These are phyloP conservation scores for Aspergillus fijiensis DNA, from an alignment of 2,329 filamentous ascomycete species.

Conservation along the genomic window DNA sequence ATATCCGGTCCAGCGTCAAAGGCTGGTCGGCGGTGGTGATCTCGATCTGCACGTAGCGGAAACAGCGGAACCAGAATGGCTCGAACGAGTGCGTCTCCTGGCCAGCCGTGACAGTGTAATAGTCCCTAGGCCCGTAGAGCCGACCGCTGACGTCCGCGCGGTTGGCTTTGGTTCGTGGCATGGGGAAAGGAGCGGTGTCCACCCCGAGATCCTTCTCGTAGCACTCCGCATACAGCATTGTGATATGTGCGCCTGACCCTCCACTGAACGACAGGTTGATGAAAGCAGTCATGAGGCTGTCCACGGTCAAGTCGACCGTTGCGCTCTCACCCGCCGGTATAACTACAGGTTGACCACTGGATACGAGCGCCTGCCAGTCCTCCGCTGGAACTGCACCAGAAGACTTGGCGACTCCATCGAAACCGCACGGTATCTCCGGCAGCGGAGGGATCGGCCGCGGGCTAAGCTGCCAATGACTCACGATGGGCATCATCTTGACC, in stretches of 20 bases:
- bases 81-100: background rate
- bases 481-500: constrained; percentile 7
- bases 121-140: constrained; percentile 1
- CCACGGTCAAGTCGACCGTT: background rate
- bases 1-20: background rate
- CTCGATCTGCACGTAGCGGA: constrained; percentile 8
- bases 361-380: background rate
- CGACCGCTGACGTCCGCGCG: background rate
- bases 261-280: background rate
- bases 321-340: background rate
- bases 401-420: background rate
- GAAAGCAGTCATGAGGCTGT: background rate
- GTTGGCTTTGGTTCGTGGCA: constrained; percentile 3
- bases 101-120: background rate
- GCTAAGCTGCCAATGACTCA: constrained; percentile 3
- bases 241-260: background rate
- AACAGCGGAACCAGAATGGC: constrained; percentile 14
- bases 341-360: background rate
- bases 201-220: constrained; percentile 3
- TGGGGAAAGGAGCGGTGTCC: background rate
- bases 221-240: constrained; percentile 8
- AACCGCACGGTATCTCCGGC: background rate
- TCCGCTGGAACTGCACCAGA: background rate
- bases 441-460: background rate
- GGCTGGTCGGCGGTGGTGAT: background rate